These are phyloP conservation scores for Colletotrichum liaoningense DNA, from an alignment of 2,329 filamentous ascomycete species.

Conservation along the genomic window DNA sequence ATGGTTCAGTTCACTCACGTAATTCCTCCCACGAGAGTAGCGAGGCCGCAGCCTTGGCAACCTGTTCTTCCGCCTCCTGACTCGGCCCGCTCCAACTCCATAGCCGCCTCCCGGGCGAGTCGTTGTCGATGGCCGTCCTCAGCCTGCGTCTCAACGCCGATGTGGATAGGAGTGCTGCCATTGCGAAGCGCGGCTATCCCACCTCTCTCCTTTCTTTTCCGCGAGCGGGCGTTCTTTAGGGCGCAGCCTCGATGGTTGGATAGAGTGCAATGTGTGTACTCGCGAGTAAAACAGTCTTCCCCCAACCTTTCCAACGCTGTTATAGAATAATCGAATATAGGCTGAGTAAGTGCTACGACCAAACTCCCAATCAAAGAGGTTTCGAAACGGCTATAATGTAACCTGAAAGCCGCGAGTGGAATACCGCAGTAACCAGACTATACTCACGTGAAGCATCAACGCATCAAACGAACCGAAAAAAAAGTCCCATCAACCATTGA, in stretches of 20 bases:
- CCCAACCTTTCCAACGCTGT: too few species aligned
- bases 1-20: background rate
- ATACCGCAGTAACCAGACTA: too few species aligned
- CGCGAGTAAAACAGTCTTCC: too few species aligned
- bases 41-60: too few species aligned
- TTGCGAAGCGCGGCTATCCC: background rate
- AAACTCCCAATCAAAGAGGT: background rate
- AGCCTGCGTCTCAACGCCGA: constrained; percentile 17
- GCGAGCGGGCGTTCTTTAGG: background rate
- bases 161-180: constrained; percentile 14
- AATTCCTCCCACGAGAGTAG: constrained; percentile 22
- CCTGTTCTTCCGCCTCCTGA: background rate
- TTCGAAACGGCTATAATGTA: background rate
- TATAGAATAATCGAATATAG: too few species aligned
- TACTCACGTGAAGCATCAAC: too few species aligned
- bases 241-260: background rate
- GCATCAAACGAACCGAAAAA: background rate
- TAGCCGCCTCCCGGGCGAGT: background rate
- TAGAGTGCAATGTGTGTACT: background rate
- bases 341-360: background rate
- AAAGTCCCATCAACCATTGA: background rate
- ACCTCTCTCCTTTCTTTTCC: too few species aligned
- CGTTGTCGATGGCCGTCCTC: constrained; percentile 4
- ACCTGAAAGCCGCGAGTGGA: background rate
- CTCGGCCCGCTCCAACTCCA: background rate